These are phyloP conservation scores for Cotoneaster glaucophyllus DNA, from an alignment of 306 rosid genomes.

Conservation along the genomic window DNA sequence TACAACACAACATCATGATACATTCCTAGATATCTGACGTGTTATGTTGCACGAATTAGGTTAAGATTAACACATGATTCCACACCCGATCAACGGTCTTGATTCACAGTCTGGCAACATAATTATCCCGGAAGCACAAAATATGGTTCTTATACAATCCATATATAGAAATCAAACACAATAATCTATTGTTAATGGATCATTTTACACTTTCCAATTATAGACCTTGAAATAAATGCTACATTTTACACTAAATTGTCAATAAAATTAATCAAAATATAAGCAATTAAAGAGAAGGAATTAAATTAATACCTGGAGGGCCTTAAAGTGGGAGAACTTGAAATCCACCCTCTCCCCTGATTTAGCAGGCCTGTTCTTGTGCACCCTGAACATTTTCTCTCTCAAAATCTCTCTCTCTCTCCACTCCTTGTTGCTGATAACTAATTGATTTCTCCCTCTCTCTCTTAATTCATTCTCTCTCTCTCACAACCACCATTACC, in stretches of 20 bases:
- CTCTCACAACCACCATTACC: slow-evolving; percentile 40
- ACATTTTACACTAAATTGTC: background rate
- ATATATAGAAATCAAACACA: background rate
- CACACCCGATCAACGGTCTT: background rate
- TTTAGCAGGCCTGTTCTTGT: slow-evolving; percentile 47
- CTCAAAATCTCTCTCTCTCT: background rate
- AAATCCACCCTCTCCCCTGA: slow-evolving; percentile 46
- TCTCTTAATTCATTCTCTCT: background rate
- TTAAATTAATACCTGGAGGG: slow-evolving; percentile 27
- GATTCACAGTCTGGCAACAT: background rate
- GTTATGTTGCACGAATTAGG: background rate
- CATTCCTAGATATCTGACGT: background rate
- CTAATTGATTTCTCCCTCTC: background rate
- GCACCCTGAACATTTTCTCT: slow-evolving; percentile 65
- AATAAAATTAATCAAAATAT: background rate
- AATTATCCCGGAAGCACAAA: background rate
- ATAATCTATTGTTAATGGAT: background rate
- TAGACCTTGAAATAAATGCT: background rate
- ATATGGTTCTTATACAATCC: background rate
- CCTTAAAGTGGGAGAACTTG: slow-evolving; percentile 31
- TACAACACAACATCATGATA: background rate
- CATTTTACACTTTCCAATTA: background rate
- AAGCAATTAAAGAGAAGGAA: background rate
- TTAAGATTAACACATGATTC: background rate
- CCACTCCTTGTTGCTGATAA: background rate